These are phyloP conservation scores for Ambrosia artemisiifolia DNA, from an alignment of 129 eudicot genomes.

Conservation along the genomic window DNA sequence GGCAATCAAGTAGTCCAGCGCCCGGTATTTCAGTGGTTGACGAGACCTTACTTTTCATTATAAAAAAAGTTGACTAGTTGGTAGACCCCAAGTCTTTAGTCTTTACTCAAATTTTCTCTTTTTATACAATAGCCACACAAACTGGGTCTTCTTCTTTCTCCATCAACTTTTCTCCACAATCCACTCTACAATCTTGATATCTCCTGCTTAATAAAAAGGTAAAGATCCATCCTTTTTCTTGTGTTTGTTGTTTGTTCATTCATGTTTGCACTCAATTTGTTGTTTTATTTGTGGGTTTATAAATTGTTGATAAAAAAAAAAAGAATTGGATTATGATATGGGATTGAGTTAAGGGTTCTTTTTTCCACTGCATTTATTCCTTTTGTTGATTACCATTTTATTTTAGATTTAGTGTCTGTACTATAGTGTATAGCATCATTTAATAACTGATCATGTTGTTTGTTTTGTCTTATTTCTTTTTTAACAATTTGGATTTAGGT, in stretches of 20 bases:
- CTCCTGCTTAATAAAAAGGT: neutral
- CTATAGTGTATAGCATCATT: neutral
- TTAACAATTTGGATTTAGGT: neutral
- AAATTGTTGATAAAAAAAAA: neutral
- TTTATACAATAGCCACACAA: neutral
- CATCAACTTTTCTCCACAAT: neutral
- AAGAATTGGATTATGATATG: neutral
- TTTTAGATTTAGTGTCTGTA: slow-evolving; percentile 1
- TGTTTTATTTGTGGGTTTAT: neutral
- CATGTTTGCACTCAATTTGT: neutral
- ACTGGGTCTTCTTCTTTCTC: neutral
- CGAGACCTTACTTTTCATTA: too few relatives aligned
- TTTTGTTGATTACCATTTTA: slow-evolving; percentile 1
- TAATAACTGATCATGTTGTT: slow-evolving; percentile 5
- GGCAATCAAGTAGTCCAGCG: too few relatives aligned
- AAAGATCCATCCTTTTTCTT: neutral
- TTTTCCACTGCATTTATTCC: too few relatives aligned
- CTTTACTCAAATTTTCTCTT: too few relatives aligned
- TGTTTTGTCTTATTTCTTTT: neutral
- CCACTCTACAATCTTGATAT: neutral
- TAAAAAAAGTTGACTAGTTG: too few relatives aligned
- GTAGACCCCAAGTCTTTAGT: too few relatives aligned
- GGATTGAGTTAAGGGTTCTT: slow-evolving; percentile 14
- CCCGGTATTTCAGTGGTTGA: too few relatives aligned
- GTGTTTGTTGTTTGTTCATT: neutral